Evolutionary conservation across 192 early-diverging fungal species (phyloP).

Genomic region (Polychytrium aggregatum): DNA sequence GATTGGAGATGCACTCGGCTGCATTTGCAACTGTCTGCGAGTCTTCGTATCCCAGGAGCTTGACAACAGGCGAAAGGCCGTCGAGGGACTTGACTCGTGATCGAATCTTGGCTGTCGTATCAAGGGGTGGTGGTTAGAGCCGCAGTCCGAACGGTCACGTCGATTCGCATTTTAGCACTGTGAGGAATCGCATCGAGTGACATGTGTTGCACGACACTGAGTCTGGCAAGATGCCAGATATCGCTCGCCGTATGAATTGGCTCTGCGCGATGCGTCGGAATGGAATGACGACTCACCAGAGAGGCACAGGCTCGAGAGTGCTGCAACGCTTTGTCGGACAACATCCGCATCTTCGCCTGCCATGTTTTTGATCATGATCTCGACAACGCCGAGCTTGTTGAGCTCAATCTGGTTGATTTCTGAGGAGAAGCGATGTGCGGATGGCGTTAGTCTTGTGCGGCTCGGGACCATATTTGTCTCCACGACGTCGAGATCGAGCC

Average conservation of each 20-base stretch:
- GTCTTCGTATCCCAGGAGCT: conserved; percentile 28
- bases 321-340: conserved; percentile 21
- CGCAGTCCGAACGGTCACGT: neutral
- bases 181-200: neutral
- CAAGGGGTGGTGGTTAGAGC: too few relatives aligned
- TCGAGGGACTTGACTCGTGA: conserved; percentile 20
- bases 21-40: conserved; percentile 30
- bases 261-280: too few relatives aligned
- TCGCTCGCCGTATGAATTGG: too few relatives aligned
- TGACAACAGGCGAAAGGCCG: conserved; percentile 17
- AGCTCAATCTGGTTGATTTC: conserved; percentile 39
- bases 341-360: conserved; percentile 32
- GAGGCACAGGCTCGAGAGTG: conserved; percentile 30
- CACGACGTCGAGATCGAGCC: neutral
- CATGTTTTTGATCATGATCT: conserved; percentile 26
- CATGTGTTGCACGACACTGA: neutral
- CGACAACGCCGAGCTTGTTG: conserved; percentile 27
- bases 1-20: conserved; percentile 32
- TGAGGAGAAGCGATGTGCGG: conserved; percentile 5
- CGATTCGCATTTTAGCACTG: neutral
- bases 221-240: neutral
- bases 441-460: too few relatives aligned
- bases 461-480: neutral
- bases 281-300: conserved; percentile 17
- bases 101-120: conserved; percentile 27